Base-by-base conservation (phyloP, 2,329 filamentous ascomycete genomes). In the Phyllosticta citrichinensis region DNA sequence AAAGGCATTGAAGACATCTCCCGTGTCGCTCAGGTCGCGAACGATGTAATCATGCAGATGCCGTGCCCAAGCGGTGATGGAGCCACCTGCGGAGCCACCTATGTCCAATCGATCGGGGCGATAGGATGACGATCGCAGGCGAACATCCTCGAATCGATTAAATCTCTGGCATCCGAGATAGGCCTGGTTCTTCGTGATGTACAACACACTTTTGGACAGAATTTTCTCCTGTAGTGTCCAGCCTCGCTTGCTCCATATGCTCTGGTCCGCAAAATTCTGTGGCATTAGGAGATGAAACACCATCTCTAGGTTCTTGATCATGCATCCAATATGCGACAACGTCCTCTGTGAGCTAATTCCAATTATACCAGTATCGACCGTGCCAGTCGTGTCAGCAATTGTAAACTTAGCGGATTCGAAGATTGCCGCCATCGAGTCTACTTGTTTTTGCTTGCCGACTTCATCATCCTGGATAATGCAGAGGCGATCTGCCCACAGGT, bases 401-500 rank as follows among this genome's bases (percentile, higher is more conserved):
- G 55, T 56, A 9, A 62, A 52, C 1, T 19, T 33, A 2, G 60
- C 60, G 3, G 50, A 55, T 8, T 22, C 20, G 24, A 55, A 62
- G 6, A 62, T 58, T 1, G n/a, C 20, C 0, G 14, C 24, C 60
- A 62, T 62, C 5, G 3, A 19, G 2, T 40, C 19, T n/a, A 62
- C 58, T 33, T 58, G 56, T 2, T 52, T 6, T 24, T 35, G 17
- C 17, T 62, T 62, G 22, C 55, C 52, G 2, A 56, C 33, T 6
- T 11, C 6, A 20, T 59, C 52, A 33, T 62, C 61, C 50, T 62
- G 61, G 17, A 62, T 47, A 19, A 62, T 60, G 24, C 61, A 62
- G 2, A 62, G 30, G 1, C 57, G 47, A 50, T 62, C 61, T 3
- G 27, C 61, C 61, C 61, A 62, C 2, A 62, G 25, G 27, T 47